Base-by-base conservation (phyloP, 768 basidiomycete species). In the Suillus cothurnatus region DNA sequence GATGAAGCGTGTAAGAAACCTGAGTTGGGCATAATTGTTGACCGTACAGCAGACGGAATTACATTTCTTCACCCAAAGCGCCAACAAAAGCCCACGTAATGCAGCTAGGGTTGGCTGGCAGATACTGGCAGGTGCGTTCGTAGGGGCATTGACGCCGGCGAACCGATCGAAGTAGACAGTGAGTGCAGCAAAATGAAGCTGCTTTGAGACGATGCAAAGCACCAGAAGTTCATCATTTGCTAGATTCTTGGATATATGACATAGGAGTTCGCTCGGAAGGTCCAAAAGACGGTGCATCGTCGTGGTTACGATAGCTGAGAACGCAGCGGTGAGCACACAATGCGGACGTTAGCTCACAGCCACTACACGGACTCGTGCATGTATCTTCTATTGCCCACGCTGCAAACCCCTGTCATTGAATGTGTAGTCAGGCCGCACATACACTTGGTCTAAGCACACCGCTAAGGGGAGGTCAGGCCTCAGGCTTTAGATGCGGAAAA, bases 11-110 rank as follows among this genome's bases (percentile, higher is more conserved):
- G 26, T 58, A 26, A 58, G 36, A 28, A 39, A 58, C 26, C 5
- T 17, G 38, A 58, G 36, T 39, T 58, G 57, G 15, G 9, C 3
- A 17, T 28, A 28, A 38, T 1, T 58, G 23, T 6, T 38, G 17
- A 58, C 36, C 19, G 36, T 58, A 11, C 57, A 58, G 19, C 57
- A 58, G 36, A 58, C 38, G 19, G 57, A 58, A 58, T 58, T 17
- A 39, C 57, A 58, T 39, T 58, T 58, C 57, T 58, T 58, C 38
- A 58, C 57, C 57, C 57, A 58, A 26, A 58, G 57, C 39, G 57
- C 57, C 36, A 58, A 58, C 38, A 58, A 19, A 23, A 58, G 57
- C 23, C 57, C 57, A 26, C 57, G 57, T 38, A 58, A 26, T 39
- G 57, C 57, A 58, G 17, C 17, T 58, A 39, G 3, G 38, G 38